Conservation (phyloP, 2,329 filamentous ascomycete species). For the Cytospora piceae region DNA sequence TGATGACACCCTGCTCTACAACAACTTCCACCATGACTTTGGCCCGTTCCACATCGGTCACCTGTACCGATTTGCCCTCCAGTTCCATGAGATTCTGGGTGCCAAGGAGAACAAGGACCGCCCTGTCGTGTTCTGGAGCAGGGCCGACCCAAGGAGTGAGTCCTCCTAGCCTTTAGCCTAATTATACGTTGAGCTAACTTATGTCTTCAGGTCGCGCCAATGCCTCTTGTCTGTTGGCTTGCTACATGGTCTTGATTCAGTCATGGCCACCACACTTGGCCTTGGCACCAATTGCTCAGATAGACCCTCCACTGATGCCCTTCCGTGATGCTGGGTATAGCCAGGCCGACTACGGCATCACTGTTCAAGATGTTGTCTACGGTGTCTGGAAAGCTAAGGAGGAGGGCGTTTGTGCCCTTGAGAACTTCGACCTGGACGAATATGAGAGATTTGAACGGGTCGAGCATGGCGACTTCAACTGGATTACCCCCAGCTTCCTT, state of each 20-base stretch:
- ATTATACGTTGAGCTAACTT: constrained; percentile 35
- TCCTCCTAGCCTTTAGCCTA: constrained; percentile 32
- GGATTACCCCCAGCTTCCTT: constrained; percentile 93
- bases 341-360: constrained; percentile 94
- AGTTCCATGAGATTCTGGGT: constrained; percentile 92
- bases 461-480: constrained; percentile 99
- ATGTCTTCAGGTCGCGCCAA: constrained; percentile 75
- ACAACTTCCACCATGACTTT: constrained; percentile 98
- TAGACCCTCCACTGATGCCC: constrained; percentile 97
- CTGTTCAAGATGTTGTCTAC: constrained; percentile 96
- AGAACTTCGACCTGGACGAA: constrained; percentile 95
- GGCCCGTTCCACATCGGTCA: constrained; percentile 97
- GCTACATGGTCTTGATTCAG: constrained; percentile 99
- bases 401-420: constrained; percentile 85
- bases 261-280: constrained; percentile 96
- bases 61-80: constrained; percentile 92
- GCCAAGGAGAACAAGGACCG: constrained; percentile 88
- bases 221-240: constrained; percentile 90
- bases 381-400: constrained; percentile 99
- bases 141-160: constrained; percentile 86
- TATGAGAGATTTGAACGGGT: constrained; percentile 96
- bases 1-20: constrained; percentile 91
- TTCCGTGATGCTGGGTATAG: constrained; percentile 98
- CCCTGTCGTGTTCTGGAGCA: constrained; percentile 95
- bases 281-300: constrained; percentile 91